Base-by-base conservation (phyloP, 257 asterid species). In the Gardenia jasminoides region DNA sequence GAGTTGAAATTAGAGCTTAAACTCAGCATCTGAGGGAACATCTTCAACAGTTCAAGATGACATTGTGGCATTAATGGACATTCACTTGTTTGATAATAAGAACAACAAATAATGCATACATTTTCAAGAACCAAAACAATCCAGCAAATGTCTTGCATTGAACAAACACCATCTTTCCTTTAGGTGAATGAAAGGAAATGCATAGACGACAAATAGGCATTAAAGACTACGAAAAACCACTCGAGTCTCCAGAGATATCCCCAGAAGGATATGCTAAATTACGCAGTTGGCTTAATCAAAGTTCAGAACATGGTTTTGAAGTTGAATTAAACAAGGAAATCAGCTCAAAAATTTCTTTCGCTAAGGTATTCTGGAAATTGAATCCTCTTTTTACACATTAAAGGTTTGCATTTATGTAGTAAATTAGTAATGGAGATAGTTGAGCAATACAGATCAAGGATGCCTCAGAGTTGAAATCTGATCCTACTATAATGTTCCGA, bases 1-100 rank as follows among this genome's bases (percentile, higher is more conserved):
- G 87, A 84, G 73, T 88, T 81, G 79, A 78, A 48, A n/a, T 66
- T 85, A 39, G 84, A 78, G 82, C 62, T 87, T 61, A 73, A 81
- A 26, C 43, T 79, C 0, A 46, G 11, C 22, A 52, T 73, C 28
- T 76, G 61, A 79, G 72, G 41, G 30, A 64, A 24, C 48, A 11
- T 62, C 24, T 74, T 58, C 28, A 7, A 72, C 50, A 48, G 19
- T 17, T 44, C 10, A 61, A n/a, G 31, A n/a, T 61, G 67, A 61
- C 9, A 61, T n/a, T 9, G n/a, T 24, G 8, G 33, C 9, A 61
- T 4, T 1, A 11, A 5, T n/a, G 31, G 30, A 26, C 67, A 20
- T 61, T 3, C 2, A 61, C 10, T 8, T 61, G 33, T 12, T 61
- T 61, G 33, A 61, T 24, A 61, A 11, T 61, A 26, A 61, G 1